Base-by-base conservation (phyloP, 768 basidiomycete genomes). In the Termitomyces sp. region DNA sequence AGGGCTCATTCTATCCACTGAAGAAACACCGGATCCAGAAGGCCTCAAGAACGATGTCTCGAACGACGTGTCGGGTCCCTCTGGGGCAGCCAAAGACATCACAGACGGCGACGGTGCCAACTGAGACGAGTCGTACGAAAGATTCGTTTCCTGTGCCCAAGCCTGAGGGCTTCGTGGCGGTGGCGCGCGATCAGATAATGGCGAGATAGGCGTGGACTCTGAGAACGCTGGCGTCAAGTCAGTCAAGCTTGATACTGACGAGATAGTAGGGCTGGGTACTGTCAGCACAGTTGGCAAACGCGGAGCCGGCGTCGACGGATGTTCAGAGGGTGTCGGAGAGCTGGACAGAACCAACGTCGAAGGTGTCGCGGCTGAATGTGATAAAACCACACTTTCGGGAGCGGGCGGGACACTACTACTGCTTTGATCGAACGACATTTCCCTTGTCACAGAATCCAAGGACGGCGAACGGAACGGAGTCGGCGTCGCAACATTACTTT, bases 121-220 rank as follows among this genome's bases (percentile, higher is more conserved):
- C n/a, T 88, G 72, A 1, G 88, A 88, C 0, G 91, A 91, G 22
- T 92, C 90, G 60, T 87, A 92, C 0, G 90, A 87, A 10, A 76
- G 66, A 54, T 89, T 84, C 0, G 85, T 86, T 64, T 84, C 85
- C 3, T 78, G 68, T 2, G 80, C 83, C 86, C 88, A 92, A 65
- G 51, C 60, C 22, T 68, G 72, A 59, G 65, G 77, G 59, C 72
- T 79, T 20, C 68, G 72, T 20, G 77, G 75, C 1, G 67, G 66
- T 4, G 72, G 70, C 15, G 66, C 68, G 5, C 72, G 70, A 45
- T 70, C 56, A 51, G 74, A 60, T 0, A 78, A 79, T 3, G 78
- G 13, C 3, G 42, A 9, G 9, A 2, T 12, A 9, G 6, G 12
- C 12, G 8, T 31, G 3, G 73, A 73, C 42, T 70, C 57, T 54